These are phyloP conservation scores for Fraxinus dipetala DNA, from an alignment of 305 asterid species.

Conservation along the genomic window DNA sequence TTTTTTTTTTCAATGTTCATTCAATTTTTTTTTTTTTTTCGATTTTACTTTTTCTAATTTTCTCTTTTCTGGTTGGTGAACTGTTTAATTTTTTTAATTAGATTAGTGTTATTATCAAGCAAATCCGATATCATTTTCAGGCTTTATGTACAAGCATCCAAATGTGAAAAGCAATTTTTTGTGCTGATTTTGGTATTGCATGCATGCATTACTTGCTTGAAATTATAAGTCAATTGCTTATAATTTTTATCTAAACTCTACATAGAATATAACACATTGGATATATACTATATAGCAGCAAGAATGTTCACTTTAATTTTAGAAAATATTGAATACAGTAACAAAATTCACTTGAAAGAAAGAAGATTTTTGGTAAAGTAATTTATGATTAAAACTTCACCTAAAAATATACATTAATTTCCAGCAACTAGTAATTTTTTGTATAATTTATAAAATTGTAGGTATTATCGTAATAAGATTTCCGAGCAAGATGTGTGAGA, in stretches of 20 bases:
- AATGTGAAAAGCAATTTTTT: slow-evolving; percentile 35
- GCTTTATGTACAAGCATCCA: slow-evolving; percentile 43
- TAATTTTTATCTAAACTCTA: neutral
- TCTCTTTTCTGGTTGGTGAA: slow-evolving; percentile 18
- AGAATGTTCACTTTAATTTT: neutral
- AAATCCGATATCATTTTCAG: slow-evolving; percentile 46
- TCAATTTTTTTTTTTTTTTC: neutral
- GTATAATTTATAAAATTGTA: neutral
- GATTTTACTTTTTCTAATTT: neutral
- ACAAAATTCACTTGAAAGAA: neutral
- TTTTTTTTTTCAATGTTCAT: neutral
- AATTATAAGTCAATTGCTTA: neutral
- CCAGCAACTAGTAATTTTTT: neutral
- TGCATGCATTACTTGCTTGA: neutral
- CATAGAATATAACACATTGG: neutral
- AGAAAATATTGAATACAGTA: neutral
- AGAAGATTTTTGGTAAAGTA: neutral
- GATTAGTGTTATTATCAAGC: slow-evolving; percentile 41
- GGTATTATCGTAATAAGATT: neutral
- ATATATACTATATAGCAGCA: neutral
- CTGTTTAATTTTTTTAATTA: slow-evolving; percentile 15
- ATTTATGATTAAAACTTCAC: neutral
- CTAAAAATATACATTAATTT: neutral
- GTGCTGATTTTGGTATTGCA: neutral
- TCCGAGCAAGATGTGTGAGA: neutral